These are phyloP conservation scores for Solanum hybrid DNA, from an alignment of 305 asterid genomes.

Conservation along the genomic window DNA sequence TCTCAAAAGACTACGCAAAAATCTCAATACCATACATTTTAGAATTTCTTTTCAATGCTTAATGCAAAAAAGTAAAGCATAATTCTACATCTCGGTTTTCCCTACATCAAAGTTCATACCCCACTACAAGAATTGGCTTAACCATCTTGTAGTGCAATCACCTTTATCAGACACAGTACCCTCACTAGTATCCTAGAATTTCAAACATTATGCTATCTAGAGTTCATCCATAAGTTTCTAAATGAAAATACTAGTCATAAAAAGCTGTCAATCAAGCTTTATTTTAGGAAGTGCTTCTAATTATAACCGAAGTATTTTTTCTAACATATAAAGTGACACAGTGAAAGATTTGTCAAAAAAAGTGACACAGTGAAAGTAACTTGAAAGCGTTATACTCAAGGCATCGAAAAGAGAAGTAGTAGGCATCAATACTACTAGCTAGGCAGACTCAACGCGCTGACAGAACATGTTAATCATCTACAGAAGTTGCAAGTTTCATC, in stretches of 20 bases:
- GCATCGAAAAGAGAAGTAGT: not conserved
- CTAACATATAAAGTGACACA: not conserved
- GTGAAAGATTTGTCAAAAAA: not conserved
- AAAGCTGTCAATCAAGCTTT: not conserved
- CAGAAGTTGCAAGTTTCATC: not conserved
- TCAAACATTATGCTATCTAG: not conserved
- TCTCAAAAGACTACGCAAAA: not conserved
- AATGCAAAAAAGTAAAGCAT: not conserved
- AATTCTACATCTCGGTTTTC: not conserved
- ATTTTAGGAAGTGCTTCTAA: not conserved
- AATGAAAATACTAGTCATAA: not conserved
- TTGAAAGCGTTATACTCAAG: not conserved
- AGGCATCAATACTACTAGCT: not conserved
- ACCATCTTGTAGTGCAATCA: not conserved
- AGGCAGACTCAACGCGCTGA: not conserved
- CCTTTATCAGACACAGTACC: not conserved
- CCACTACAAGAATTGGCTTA: not conserved
- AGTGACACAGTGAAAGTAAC: not conserved
- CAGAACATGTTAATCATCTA: not conserved
- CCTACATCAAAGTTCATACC: not conserved
- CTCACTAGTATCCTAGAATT: not conserved
- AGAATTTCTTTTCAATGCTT: not conserved
- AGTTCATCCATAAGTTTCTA: not conserved
- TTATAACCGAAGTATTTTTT: not conserved
- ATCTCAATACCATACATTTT: not conserved